Conservation (phyloP, 805 yeast genomes). For the Candida mattraensis region DNA sequence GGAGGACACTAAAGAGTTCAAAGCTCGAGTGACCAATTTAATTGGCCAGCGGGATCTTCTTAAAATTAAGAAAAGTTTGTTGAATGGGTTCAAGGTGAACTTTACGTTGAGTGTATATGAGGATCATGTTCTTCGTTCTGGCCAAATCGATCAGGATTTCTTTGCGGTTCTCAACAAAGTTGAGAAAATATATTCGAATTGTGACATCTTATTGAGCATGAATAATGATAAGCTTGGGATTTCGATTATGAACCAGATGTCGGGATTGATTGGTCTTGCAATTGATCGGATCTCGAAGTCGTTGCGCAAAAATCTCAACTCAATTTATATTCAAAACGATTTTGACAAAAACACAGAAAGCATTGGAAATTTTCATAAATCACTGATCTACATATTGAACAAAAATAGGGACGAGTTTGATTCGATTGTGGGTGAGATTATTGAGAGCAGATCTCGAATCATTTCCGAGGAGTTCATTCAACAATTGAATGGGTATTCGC, state of each 20-base stretch:
- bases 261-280: conserved; percentile 49
- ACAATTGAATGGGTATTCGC: conserved; percentile 46
- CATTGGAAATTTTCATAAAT: conserved; percentile 30
- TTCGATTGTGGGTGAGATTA: conserved; percentile 59
- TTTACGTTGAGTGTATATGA: conserved; percentile 75
- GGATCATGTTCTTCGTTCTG: conserved; percentile 52
- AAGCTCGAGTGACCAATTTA: conserved; percentile 23
- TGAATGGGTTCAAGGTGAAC: conserved; percentile 53
- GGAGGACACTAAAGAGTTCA: conserved; percentile 19
- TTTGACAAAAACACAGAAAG: conserved; percentile 19
- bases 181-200: conserved; percentile 60
- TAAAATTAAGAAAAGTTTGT: conserved; percentile 50
- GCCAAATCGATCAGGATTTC: conserved; percentile 47
- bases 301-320: conserved; percentile 31
- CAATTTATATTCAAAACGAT: conserved; percentile 24
- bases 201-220: conserved; percentile 68
- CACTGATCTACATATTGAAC: conserved; percentile 30
- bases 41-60: conserved; percentile 35
- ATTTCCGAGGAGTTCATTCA: conserved; percentile 65
- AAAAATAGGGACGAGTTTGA: conserved; percentile 52
- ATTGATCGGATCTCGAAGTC: conserved; percentile 52
- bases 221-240: conserved; percentile 67
- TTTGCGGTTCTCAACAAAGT: conserved; percentile 61
- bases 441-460: conserved; percentile 64
- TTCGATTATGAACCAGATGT: conserved; percentile 60